Base-by-base conservation (phyloP, 2,329 filamentous ascomycete species). In the Mycocentrospora acerina region DNA sequence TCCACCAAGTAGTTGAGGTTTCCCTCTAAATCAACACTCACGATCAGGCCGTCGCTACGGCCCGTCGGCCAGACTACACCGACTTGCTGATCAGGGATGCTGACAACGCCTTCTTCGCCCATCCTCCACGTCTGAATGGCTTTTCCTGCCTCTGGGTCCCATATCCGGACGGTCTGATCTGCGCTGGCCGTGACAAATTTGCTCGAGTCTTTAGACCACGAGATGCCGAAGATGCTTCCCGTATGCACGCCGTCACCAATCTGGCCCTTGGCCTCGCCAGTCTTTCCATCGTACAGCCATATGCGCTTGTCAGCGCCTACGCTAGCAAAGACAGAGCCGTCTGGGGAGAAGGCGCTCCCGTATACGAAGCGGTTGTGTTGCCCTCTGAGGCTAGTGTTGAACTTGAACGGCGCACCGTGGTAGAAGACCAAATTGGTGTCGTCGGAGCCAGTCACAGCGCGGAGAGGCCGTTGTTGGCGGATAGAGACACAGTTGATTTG, bases 231-330 rank as follows among this genome's bases (percentile, higher is more conserved):
- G 42, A 98, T 93, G 64, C 89, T 95, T 32, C 93, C 93, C 5
- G 83, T 91, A 66, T 98, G 93, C 51, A 83, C 83, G n/a, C 82
- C 84, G 51, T 91, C 85, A 8, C 86, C 86, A 55, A 98, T 85
- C 53, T 88, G 78, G 42, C 74, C 79, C 29, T 82, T 87, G 1
- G 85, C 78, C 62, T 95, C 90, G 19, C 93, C 93, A 12, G 90
- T 95, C 77, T 95, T 95, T 46, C 91, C 93, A 64, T 98, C 90
- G 64, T 96, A 98, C 8, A 98, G 74, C 76, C 93, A 94, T 51
- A 98, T 95, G 62, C 81, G 82, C 64, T 84, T 84, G 69, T 98
- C 93, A n/a, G 87, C 89, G 25, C 93, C 91, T 2, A 96, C 91
- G 35, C 86, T 95, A 24, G 93, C 87, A 45, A 98, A 74, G 25